Base-by-base conservation (phyloP, 2,329 filamentous ascomycete genomes). In the Mycosphaerella sp. region DNA sequence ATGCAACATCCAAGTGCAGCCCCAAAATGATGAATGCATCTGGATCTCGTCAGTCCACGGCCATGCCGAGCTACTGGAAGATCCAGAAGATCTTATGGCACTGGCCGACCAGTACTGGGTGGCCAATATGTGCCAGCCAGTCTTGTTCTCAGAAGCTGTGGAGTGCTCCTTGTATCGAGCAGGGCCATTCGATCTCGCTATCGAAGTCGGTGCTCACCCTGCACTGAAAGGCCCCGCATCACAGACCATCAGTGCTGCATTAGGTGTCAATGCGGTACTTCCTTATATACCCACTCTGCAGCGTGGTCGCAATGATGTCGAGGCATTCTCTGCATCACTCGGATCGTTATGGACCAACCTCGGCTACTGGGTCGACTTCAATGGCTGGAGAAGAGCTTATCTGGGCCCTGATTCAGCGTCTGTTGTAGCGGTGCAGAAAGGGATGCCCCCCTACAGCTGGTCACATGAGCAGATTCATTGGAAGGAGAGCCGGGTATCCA, bases 201-300 rank as follows among this genome's bases (percentile, higher is more conserved):
- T 77, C 2, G 75, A 77, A 49, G 57, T 76, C 6, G 74, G 75
- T 0, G 71, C 74, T 1, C 74, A 76, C 53, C 69, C 74, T 0
- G 68, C 71, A 3, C 64, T 78, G 6, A 72, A 71, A 55, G 67
- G 67, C 0, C 73, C 75, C 0, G 64, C 68, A 0, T 61, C 53
- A 2, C 66, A 73, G 46, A 72, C 63, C 1, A 59, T 72, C 27
- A 60, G 66, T n/a, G 45, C 35, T 16, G 37, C 42, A n/a, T 27
- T 63, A 52, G 13, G 35, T 49, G 3, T 43, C 10, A 56, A 53
- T 16, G 37, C 49, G 17, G 34, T 41, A 1, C 25, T 58, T 14
- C 53, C 55, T 1, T 59, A 58, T 36, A 37, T 32, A 4, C 53
- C 41, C 34, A 57, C 53, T 27, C 44, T 69, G 6, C 49, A 52